Conservation (phyloP, 192 early-diverging fungal species). For the Neocallimastix lanati region DNA sequence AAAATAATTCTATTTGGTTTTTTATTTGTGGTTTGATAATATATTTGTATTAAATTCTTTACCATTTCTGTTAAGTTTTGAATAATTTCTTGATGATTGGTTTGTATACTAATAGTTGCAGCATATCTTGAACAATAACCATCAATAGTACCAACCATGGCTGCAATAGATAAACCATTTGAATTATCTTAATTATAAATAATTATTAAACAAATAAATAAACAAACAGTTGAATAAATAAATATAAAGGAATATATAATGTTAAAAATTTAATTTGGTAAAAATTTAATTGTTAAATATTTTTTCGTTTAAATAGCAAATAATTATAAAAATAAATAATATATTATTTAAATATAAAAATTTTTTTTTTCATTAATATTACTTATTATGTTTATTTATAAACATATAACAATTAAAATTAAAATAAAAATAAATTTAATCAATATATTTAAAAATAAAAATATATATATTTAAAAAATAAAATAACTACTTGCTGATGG, state of each 20-base stretch:
- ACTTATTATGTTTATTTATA: too few species aligned
- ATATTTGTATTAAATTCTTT: conserved; percentile 11
- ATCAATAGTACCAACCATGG: conserved; percentile 18
- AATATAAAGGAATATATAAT: too few species aligned
- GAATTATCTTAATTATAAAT: too few species aligned
- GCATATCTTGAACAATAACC: conserved; percentile 9
- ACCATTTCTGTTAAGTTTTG: conserved; percentile 14
- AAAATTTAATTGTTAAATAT: too few species aligned
- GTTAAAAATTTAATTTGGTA: too few species aligned
- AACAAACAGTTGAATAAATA: too few species aligned
- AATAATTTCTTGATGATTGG: conserved; percentile 22
- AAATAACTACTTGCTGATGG: conserved; percentile 43
- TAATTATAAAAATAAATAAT: too few species aligned
- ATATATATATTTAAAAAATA: conserved; percentile 61
- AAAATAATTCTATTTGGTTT: not conserved
- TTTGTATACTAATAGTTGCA: conserved; percentile 17
- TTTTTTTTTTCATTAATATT: too few species aligned
- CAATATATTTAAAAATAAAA: conserved; percentile 47
- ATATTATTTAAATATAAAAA: too few species aligned
- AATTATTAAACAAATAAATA: too few species aligned
- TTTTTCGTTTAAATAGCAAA: too few species aligned
- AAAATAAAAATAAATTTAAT: conserved; percentile 23
- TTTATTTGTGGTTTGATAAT: conserved; percentile 14
- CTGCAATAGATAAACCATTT: conserved; percentile 16
- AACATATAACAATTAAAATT: too few species aligned